phyloP scores from a whole-genome alignment of 1,284 basidiomycete genomes.

The Cutaneotrichosporon mucoides region DNA sequence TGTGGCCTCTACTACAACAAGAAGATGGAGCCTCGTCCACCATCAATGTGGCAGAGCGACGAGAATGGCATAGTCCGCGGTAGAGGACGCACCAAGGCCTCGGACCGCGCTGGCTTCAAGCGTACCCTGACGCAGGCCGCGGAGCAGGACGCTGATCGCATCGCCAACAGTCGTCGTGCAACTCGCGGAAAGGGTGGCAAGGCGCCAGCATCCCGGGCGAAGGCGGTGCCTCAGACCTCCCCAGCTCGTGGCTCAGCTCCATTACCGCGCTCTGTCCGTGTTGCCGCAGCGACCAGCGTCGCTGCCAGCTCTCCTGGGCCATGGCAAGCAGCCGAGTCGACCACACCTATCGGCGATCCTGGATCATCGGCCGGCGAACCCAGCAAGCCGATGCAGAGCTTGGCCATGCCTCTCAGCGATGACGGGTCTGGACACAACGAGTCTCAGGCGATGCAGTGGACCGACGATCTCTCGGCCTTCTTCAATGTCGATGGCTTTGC shows the following conservation, averaged over 20 bases:
- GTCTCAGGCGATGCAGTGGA: slow-evolving; percentile 17
- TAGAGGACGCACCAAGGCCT: slow-evolving; percentile 5
- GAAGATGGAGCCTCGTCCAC: slow-evolving; percentile 39
- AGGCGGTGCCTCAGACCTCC: slow-evolving; percentile 28
- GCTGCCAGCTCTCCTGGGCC: slow-evolving; percentile 25
- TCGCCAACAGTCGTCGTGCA: slow-evolving; percentile 20
- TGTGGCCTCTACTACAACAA: slow-evolving; percentile 49
- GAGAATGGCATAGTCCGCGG: slow-evolving; percentile 21
- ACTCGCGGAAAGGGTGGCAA: too few species aligned
- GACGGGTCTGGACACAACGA: slow-evolving; percentile 19
- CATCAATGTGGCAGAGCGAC: slow-evolving; percentile 37
- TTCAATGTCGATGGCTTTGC: slow-evolving; percentile 41
- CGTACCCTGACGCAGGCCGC: slow-evolving; percentile 38
- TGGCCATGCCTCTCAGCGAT: slow-evolving; percentile 43
- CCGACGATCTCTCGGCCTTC: slow-evolving; percentile 36
- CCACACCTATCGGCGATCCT: too few species aligned
- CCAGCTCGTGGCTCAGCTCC: slow-evolving; percentile 17
- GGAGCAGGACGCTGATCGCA: slow-evolving; percentile 40
- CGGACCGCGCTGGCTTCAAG: slow-evolving; percentile 26
- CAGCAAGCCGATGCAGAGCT: slow-evolving; percentile 20
- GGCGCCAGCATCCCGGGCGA: too few species aligned
- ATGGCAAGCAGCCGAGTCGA: not conserved
- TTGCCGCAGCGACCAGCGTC: slow-evolving; percentile 10
- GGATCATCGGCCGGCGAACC: not conserved
- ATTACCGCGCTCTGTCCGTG: not conserved